Evolutionary conservation across 164 flowering plant species (phyloP).

Genomic region (Santalum album): DNA sequence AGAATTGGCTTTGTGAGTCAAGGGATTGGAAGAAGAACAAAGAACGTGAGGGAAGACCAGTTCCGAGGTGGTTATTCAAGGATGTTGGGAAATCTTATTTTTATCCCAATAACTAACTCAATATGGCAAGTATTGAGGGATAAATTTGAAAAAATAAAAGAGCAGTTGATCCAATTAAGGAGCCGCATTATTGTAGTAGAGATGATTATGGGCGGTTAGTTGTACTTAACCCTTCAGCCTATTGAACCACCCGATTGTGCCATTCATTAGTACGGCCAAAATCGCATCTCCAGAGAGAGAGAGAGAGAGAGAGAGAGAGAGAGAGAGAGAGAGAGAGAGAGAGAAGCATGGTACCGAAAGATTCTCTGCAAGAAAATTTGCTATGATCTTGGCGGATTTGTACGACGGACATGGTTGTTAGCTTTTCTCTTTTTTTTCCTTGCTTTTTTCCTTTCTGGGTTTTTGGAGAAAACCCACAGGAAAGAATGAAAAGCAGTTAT

Average conservation of each 20-base stretch:
- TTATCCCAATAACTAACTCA: too few relatives aligned
- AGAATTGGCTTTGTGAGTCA: too few relatives aligned
- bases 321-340: background rate
- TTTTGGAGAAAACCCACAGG: background rate
- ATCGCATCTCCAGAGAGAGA: background rate
- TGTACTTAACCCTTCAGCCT: background rate
- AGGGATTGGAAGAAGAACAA: too few relatives aligned
- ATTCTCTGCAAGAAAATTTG: background rate
- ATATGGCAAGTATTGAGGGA: too few relatives aligned
- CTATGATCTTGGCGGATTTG: background rate
- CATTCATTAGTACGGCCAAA: background rate
- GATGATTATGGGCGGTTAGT: background rate
- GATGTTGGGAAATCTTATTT: too few relatives aligned
- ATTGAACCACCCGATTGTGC: background rate
- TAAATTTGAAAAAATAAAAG: too few relatives aligned
- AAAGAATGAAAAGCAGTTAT: too few relatives aligned
- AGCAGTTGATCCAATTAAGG: too few relatives aligned
- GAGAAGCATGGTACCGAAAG: background rate
- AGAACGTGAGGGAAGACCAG: too few relatives aligned
- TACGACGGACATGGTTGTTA: background rate
- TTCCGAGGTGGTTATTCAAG: too few relatives aligned
- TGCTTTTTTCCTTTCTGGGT: background rate
- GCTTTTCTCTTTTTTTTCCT: too few relatives aligned
- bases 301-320: background rate
- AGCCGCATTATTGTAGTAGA: too few relatives aligned